phyloP scores from a whole-genome alignment of 345 rosid genomes.

The Clausena lansium region DNA sequence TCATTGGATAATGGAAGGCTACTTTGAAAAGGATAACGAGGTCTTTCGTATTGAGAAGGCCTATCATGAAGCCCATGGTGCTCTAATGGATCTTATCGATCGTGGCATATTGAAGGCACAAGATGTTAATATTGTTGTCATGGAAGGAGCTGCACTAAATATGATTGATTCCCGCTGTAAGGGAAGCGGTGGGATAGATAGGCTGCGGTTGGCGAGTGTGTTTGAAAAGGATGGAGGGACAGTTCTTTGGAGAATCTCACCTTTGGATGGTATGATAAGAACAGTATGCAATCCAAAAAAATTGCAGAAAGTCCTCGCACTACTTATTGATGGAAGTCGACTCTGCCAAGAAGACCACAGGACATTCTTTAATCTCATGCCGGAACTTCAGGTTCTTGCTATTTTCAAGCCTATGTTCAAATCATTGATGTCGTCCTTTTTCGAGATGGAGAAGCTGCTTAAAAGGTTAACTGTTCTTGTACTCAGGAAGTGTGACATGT shows the following conservation, averaged over 20 bases:
- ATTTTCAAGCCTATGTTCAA: slow-evolving; percentile 38
- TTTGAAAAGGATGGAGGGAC: slow-evolving; percentile 16
- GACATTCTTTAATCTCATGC: slow-evolving; percentile 22
- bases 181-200: slow-evolving; percentile 28
- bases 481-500: slow-evolving; percentile 48
- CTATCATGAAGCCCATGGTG: slow-evolving; percentile 37
- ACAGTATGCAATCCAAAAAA: slow-evolving; percentile 29
- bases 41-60: slow-evolving; percentile 32
- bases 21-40: slow-evolving; percentile 21
- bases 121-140: slow-evolving; percentile 35
- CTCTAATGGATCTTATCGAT: slow-evolving; percentile 51
- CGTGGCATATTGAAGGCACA: slow-evolving; percentile 45
- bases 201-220: slow-evolving; percentile 33
- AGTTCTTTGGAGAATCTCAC: slow-evolving; percentile 42
- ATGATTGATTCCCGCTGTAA: slow-evolving; percentile 30
- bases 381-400: slow-evolving; percentile 37
- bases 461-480: slow-evolving; percentile 2
- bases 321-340: slow-evolving; percentile 46
- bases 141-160: slow-evolving; percentile 32
- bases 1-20: slow-evolving; percentile 69
- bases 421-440: slow-evolving; percentile 18
- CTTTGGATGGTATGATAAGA: slow-evolving; percentile 45
- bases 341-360: slow-evolving; percentile 24
- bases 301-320: slow-evolving; percentile 19
- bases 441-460: slow-evolving; percentile 23